Percentiles rank a stretch among this genome's conserved stretches.
These are phyloP conservation scores for Daldinia grandis DNA, from an alignment of 495 filamentous ascomycete genomes.

Conservation along the genomic window DNA sequence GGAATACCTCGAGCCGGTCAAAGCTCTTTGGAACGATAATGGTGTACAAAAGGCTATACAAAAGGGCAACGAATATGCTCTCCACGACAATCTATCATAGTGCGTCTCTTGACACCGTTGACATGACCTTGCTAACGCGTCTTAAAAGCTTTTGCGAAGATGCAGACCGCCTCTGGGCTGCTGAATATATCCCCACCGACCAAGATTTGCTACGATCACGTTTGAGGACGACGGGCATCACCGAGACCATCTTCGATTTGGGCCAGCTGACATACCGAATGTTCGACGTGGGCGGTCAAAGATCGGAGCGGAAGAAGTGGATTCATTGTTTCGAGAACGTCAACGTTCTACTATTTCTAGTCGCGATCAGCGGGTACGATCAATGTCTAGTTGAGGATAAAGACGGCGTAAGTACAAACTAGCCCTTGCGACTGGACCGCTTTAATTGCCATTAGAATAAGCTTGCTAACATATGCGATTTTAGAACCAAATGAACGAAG, in stretches of 20 bases:
- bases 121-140: conserved; percentile 7
- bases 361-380: conserved; percentile 96
- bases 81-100: conserved; percentile 96
- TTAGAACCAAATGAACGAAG: conserved; percentile 99
- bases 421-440: not conserved
- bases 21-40: conserved; percentile 80
- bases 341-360: conserved; percentile 90
- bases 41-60: conserved; percentile 87
- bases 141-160: conserved; percentile 83
- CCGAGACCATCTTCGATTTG: conserved; percentile 94
- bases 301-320: conserved; percentile 99
- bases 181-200: conserved; percentile 90
- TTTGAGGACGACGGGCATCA: conserved; percentile 94
- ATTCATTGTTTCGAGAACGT: conserved; percentile 99
- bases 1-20: conserved; percentile 79
- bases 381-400: conserved; percentile 97
- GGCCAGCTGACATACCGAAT: conserved; percentile 96
- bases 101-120: conserved; percentile 56
- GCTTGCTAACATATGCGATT: conserved; percentile 28
- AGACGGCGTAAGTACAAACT: conserved; percentile 76
- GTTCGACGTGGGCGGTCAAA: conserved; percentile 98
- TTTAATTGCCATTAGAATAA: not conserved
- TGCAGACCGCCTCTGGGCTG: conserved; percentile 86
- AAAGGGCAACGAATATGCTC: conserved; percentile 93
- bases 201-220: conserved; percentile 95